Base-by-base conservation (phyloP, 495 filamentous ascomycete genomes). In the Hypoxylon intermedium region DNA sequence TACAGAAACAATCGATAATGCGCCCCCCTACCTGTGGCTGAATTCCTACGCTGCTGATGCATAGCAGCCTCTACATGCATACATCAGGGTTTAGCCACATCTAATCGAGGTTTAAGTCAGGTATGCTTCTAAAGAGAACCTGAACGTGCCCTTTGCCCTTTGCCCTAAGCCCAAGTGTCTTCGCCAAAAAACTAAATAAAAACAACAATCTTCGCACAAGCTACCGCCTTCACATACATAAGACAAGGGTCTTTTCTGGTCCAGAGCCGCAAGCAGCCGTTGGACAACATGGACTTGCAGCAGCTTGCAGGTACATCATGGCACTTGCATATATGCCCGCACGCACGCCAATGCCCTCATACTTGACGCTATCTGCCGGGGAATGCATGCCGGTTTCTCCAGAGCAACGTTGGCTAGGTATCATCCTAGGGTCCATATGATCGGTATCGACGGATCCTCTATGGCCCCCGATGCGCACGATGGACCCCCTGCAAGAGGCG, bases 181-280 rank as follows among this genome's bases (percentile, higher is more conserved):
- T n/a, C n/a, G n/a, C 50, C 20, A 34, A 23, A 11, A 33, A 43
- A 21, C 24, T 18, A 60, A 53, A 60, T 33, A 28, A 43, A 33
- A 41, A 11, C 31, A n/a, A 18, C 20, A 4, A 21, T 43, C 19
- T 36, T 36, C 21, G 37, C 15, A 46, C 19, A 45, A 21, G 12
- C 3, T 23, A 9, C 18, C n/a, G n/a, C n/a, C n/a, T n/a, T n/a
- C n/a, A n/a, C n/a, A n/a, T n/a, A n/a, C n/a, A n/a, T n/a, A 44
- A 37, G 37, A 51, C 54, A 59, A 49, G 61, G 55, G 34, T 55
- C 20, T 44, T 19, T 50, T 44, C 21, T 36, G 26, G 40, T n/a
- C 33, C 33, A 44, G 62, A 65, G 51, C 55, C 56, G 62, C 62
- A 60, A 52, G 16, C 51, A 65, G 44, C 62, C 55, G 62, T 41